These are phyloP conservation scores for Ophiorrhiza pumila DNA, from an alignment of 257 asterid species.

Conservation along the genomic window DNA sequence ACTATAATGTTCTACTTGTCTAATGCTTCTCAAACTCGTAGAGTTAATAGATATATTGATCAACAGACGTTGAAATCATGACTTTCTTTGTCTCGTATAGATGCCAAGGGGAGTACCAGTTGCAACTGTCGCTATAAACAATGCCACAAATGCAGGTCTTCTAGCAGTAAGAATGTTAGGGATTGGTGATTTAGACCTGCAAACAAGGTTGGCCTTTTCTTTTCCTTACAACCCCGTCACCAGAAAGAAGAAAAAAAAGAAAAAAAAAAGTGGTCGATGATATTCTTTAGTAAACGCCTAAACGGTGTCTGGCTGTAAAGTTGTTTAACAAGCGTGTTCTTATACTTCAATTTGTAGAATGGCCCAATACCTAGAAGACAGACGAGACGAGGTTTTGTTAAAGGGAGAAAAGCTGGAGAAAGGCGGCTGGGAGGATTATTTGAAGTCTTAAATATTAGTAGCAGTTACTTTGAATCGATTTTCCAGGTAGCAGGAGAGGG, in stretches of 20 bases:
- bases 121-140: slow-evolving; percentile 89
- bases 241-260: neutral
- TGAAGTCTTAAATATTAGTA: slow-evolving; percentile 32
- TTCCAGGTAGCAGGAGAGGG: neutral
- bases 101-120: slow-evolving; percentile 99
- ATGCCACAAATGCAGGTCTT: slow-evolving; percentile 93
- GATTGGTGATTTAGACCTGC: slow-evolving; percentile 62
- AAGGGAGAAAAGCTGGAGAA: slow-evolving; percentile 69
- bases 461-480: neutral
- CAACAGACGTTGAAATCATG: neutral
- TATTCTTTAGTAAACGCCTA: neutral
- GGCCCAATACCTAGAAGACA: slow-evolving; percentile 84
- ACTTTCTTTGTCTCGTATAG: slow-evolving; percentile 28
- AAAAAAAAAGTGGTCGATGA: neutral
- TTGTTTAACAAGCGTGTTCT: neutral
- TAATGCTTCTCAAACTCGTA: neutral
- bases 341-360: slow-evolving; percentile 39
- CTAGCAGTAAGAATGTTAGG: slow-evolving; percentile 86
- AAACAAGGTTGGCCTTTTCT: slow-evolving; percentile 52
- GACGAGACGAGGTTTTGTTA: slow-evolving; percentile 72
- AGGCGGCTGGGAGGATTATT: slow-evolving; percentile 81
- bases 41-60: neutral
- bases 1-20: neutral
- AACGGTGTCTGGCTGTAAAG: neutral
- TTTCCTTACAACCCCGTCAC: neutral